Evolutionary conservation across 345 rosid species (phyloP).

Genomic region (Arabidopsis suecica): DNA sequence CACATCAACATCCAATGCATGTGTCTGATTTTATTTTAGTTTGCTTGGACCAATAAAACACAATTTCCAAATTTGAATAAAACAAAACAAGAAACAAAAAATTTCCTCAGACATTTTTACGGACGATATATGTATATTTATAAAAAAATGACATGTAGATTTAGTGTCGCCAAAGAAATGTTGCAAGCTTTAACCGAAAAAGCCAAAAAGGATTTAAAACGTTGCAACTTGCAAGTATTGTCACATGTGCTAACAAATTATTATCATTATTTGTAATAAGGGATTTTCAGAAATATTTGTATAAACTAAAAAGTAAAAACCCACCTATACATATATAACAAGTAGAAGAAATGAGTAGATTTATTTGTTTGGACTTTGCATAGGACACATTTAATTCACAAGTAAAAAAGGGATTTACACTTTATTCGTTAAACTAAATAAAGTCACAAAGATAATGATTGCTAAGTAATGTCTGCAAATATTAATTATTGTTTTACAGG

Average conservation of each 20-base stretch:
- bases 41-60: not conserved
- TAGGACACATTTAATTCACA: slow-evolving; percentile 24
- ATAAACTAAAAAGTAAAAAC: not conserved
- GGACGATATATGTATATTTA: too few species aligned
- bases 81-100: not conserved
- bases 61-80: not conserved
- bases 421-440: slow-evolving; percentile 25
- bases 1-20: slow-evolving; percentile 40
- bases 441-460: slow-evolving; percentile 27
- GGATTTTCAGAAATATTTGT: not conserved
- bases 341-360: slow-evolving; percentile 16
- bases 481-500: slow-evolving; percentile 11
- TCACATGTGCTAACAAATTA: not conserved
- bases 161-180: not conserved
- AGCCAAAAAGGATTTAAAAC: not conserved
- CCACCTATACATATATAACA: not conserved
- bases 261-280: not conserved
- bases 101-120: not conserved
- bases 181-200: not conserved
- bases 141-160: not conserved
- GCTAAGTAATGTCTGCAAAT: slow-evolving; percentile 22
- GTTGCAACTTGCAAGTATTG: slow-evolving; percentile 29
- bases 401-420: slow-evolving; percentile 24
- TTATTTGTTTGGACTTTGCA: slow-evolving; percentile 18
- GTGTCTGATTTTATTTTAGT: slow-evolving; percentile 8